Percentiles rank a stretch among this genome's conserved stretches.
Evolutionary conservation across 352 stramenopile species (phyloP).

Genomic region (Pythium biforme): DNA sequence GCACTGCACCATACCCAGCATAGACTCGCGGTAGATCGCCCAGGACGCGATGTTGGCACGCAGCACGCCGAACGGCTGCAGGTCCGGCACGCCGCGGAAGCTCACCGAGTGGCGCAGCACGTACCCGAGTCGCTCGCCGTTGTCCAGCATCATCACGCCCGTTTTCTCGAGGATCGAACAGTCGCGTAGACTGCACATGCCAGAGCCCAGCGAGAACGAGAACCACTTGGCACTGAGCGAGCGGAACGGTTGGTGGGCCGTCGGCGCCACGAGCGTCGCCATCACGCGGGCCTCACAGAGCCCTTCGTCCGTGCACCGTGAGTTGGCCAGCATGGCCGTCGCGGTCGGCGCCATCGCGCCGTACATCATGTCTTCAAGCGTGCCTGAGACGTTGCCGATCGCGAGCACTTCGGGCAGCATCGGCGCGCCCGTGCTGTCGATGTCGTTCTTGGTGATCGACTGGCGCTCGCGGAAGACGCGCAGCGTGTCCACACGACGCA

Average conservation of each 20-base stretch:
- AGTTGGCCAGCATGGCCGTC: conserved; percentile 32
- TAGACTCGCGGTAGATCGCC: conserved; percentile 22
- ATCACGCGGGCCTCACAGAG: conserved; percentile 42
- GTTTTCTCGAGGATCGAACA: conserved; percentile 18
- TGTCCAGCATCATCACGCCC: conserved; percentile 3
- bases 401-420: conserved; percentile 23
- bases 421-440: conserved; percentile 3
- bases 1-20: conserved; percentile 22
- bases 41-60: conserved; percentile 19
- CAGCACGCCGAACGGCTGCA: conserved; percentile 10
- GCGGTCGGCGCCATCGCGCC: conserved; percentile 30
- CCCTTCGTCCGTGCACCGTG: conserved; percentile 31
- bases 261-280: conserved; percentile 34
- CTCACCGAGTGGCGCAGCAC: conserved; percentile 20
- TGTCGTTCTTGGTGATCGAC: conserved; percentile 24
- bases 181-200: conserved; percentile 16
- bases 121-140: conserved; percentile 20
- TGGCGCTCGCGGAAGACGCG: conserved; percentile 25
- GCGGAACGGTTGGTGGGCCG: conserved; percentile 40
- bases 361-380: conserved; percentile 53
- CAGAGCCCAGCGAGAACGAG: conserved; percentile 19
- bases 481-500: conserved; percentile 12
- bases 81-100: conserved; percentile 9
- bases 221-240: conserved; percentile 48
- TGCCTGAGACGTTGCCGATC: conserved; percentile 40